Evolutionary conservation across 192 early-diverging fungal genomes (phyloP), one percentile per base, ranked within the genome.

Genomic region (Fimicolochytrium jonesii): DNA sequence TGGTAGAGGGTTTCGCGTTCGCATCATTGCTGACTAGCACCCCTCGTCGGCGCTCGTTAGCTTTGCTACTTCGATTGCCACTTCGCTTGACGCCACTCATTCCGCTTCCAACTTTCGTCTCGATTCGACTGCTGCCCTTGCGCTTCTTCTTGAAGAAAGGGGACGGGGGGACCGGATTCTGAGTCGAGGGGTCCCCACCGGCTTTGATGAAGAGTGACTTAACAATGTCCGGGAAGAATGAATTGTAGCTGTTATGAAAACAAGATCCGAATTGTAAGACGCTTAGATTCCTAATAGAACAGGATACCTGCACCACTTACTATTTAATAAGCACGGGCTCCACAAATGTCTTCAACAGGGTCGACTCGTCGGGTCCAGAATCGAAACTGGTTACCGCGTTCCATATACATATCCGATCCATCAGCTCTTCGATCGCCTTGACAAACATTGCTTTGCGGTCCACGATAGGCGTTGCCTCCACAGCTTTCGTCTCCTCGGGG

Each of bases 341-440:
- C 5, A 64, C 51, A 34, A 64, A 64, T 6, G 50, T 32, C 31
- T 53, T 64, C 26, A 55, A n/a, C 49, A 64, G 26, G 9, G 18
- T 20, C 7, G 45, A 22, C 5, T 30, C 32, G 31, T 49, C 47
- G 10, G 60, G 29, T 5, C 28, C 41, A 36, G 36, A 17, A 7
- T 50, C 48, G 2, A 36, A 22, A 22, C 23, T 36, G 11, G 50
- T 6, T 28, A 55, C 32, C 10, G 39, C 62, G 26, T 42, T 51
- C 51, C 51, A 64, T 2, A 64, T 64, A 41, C 62, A 53, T 4
- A 64, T 41, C n/a, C 36, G 52, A 31, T 64, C 62, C 62, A 64
- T 53, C 22, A 64, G 35, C 0, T 64, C 62, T 26, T 56, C 62
- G 15, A 53, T 26, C 15, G 51, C 62, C 5, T 41, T 20, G 9